phyloP scores from a whole-genome alignment of 192 early-diverging fungal species.

The Nowakowskiella sp. region DNA sequence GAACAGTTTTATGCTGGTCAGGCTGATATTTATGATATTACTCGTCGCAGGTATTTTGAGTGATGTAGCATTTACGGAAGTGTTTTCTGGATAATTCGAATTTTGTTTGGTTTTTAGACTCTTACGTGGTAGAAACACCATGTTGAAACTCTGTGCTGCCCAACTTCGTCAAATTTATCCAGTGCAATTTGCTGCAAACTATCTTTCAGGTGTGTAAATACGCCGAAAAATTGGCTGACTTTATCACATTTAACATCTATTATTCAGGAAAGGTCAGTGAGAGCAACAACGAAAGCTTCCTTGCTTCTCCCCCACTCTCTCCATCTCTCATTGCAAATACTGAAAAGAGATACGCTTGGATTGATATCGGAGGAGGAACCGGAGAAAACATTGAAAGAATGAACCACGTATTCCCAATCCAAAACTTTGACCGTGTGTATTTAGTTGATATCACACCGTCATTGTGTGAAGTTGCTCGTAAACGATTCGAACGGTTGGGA shows the following conservation, averaged over 20 bases:
- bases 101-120: constrained; percentile 25
- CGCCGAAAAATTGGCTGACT: constrained; percentile 26
- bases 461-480: constrained; percentile 65
- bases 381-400: constrained; percentile 54
- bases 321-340: constrained; percentile 24
- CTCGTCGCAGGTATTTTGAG: constrained; percentile 39
- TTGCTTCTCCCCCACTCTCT: constrained; percentile 34
- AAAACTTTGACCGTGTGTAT: constrained; percentile 68
- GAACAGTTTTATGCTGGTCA: constrained; percentile 77
- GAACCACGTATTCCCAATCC: constrained; percentile 64
- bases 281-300: constrained; percentile 3
- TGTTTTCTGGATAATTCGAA: constrained; percentile 3
- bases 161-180: constrained; percentile 54
- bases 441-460: constrained; percentile 77
- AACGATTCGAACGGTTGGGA: constrained; percentile 64
- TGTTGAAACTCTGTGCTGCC: constrained; percentile 76
- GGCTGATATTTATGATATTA: constrained; percentile 71
- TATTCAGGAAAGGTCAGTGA: no score
- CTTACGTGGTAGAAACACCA: constrained; percentile 66
- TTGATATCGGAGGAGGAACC: constrained; percentile 48
- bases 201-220: constrained; percentile 23
- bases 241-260: no score
- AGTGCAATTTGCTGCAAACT: constrained; percentile 25
- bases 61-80: not conserved
- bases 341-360: constrained; percentile 38